Evolutionary conservation across 2,329 filamentous ascomycete species (phyloP), one percentile per base, ranked within the genome.

Genomic region (Alternaria sp.): DNA sequence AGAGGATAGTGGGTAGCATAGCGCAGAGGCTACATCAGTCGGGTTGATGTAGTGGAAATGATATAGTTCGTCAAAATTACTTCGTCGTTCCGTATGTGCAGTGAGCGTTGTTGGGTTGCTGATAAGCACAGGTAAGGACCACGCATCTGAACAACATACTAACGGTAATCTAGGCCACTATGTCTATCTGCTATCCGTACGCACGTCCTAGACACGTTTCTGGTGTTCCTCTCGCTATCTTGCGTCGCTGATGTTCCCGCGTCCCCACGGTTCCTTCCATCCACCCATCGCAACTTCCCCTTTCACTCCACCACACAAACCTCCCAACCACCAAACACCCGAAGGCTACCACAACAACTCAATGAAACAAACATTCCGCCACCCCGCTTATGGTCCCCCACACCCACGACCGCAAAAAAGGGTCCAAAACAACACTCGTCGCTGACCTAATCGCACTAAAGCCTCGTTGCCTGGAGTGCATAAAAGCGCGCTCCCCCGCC

Each of bases 1-100:
- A 30, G 45, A 30, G 21, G 25, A 61, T 41, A 21, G 30, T 25
- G 23, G 28, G 26, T 63, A 63, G 51, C 47, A 58, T 63, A 60
- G 45, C 33, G 28, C n/a, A 56, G 23, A 41, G 25, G 43, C 55
- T 58, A 53, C 18, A 53, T 12, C 7, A 28, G 8, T 20, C 37
- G 30, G 18, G 51, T 33, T 41, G 18, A 58, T 45, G 26, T 60
- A 54, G 51, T 33, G 37, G 45, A 28, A 53, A 63, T 7, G 6
- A 37, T 33, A 44, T 5, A 30, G 23, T 23, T 50, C 28, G 18
- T 28, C 41, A n/a, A 30, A 28, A 4, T 20, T 5, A 7, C 6
- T 12, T 25, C 9, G 14, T 5, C 47, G 30, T 9, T 25, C 15
- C 11, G 5, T 20, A 10, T 59, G 30, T 26, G 21, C 9, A 54